Percentiles rank a stretch among this genome's conserved stretches.
Conservation (phyloP, 2,329 filamentous ascomycete genomes). For the Orbilia blumenaviensis region DNA sequence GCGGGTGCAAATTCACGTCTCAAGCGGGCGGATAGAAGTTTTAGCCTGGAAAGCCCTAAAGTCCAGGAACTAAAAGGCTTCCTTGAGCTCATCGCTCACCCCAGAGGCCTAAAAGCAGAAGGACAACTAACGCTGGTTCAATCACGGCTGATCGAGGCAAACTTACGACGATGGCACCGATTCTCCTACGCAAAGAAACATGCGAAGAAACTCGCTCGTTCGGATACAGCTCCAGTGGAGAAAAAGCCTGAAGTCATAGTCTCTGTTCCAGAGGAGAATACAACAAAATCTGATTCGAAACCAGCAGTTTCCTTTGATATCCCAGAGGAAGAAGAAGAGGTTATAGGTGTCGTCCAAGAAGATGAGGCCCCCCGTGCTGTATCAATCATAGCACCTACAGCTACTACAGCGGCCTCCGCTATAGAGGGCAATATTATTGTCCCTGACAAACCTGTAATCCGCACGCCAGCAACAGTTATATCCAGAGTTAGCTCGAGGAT, state of each 20-base stretch:
- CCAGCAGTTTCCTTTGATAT: background rate
- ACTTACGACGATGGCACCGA: slow-evolving; percentile 25
- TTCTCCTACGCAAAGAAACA: slow-evolving; percentile 35
- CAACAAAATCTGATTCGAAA: background rate
- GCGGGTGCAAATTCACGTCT: slow-evolving; percentile 21
- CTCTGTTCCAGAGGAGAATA: background rate
- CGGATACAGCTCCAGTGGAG: background rate
- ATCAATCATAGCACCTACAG: background rate
- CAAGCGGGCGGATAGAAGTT: slow-evolving; percentile 24
- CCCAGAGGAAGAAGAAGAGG: background rate
- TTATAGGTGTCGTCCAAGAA: background rate
- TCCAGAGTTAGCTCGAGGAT: background rate
- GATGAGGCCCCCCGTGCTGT: background rate
- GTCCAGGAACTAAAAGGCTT: slow-evolving; percentile 14
- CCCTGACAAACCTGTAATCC: background rate
- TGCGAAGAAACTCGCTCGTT: slow-evolving; percentile 23
- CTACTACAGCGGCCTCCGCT: slow-evolving; percentile 1
- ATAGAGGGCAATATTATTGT: slow-evolving; percentile 2
- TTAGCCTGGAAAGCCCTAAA: background rate
- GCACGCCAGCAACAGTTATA: background rate
- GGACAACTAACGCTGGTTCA: slow-evolving; percentile 20
- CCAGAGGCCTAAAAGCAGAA: slow-evolving; percentile 18
- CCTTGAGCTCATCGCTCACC: slow-evolving; percentile 15
- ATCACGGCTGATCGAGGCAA: slow-evolving; percentile 19
- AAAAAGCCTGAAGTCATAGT: background rate